phyloP scores from a whole-genome alignment of 1,139 yeast species.

The Scheffersomyces titani region DNA sequence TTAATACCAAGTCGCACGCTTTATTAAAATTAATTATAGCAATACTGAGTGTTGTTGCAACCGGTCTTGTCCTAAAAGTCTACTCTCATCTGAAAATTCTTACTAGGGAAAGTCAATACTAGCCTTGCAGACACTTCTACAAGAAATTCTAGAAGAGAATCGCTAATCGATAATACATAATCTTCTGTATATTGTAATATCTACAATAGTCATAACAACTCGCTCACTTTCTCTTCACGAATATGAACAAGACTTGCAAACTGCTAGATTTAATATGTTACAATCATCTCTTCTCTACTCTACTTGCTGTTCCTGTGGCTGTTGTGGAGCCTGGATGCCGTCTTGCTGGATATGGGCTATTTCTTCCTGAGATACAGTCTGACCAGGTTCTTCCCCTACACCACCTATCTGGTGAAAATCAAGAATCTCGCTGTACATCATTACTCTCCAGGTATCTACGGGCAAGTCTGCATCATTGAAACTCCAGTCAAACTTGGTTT shows the following conservation, averaged over 20 bases:
- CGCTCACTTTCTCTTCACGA: neutral
- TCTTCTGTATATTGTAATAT: neutral
- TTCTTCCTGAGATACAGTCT: constrained; percentile 19
- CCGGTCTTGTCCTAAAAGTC: too few relatives aligned
- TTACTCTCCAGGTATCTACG: constrained; percentile 97
- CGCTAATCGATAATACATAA: neutral
- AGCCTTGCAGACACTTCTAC: too few relatives aligned
- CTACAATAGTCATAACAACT: neutral
- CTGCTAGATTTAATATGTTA: neutral
- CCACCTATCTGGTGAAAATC: constrained; percentile 87
- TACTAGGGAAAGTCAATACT: too few relatives aligned
- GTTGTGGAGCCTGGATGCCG: constrained; percentile 28
- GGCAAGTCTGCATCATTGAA: constrained; percentile 98
- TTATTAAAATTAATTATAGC: neutral
- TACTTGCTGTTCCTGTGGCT: constrained; percentile 11
- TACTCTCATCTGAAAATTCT: too few relatives aligned
- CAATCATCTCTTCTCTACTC: constrained; percentile 11
- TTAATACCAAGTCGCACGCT: neutral
- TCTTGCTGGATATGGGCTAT: constrained; percentile 33
- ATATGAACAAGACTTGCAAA: neutral
- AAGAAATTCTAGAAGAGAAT: neutral
- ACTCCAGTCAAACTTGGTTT: constrained; percentile 94
- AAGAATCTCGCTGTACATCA: constrained; percentile 97
- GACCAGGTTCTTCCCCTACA: constrained; percentile 13
- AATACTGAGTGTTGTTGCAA: too few relatives aligned